Evolutionary conservation across 2,329 filamentous ascomycete genomes (phyloP), one percentile per base, ranked within the genome.

Genomic region (Pseudogymnoascus sp.): DNA sequence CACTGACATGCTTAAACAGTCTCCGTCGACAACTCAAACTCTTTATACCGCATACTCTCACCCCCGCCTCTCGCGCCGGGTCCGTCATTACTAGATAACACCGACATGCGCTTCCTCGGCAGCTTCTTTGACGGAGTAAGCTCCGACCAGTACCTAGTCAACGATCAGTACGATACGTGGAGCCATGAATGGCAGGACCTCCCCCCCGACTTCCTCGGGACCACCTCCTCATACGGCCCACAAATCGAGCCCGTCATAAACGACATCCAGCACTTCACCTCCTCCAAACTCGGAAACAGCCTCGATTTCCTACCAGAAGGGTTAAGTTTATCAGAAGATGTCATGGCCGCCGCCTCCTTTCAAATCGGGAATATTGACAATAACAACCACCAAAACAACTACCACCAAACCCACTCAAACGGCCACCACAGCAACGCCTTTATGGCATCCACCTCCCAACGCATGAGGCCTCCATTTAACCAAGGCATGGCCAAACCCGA

Each of bases 181-280:
- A 80, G 72, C 68, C 79, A 80, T 41, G 75, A 77, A 62, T 86
- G 82, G 83, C 72, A 78, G 55, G 82, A 84, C 63, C 75, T 88
- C 19, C 86, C 86, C 4, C 86, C 86, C 1, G 80, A 80, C 59
- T 85, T 89, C 66, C 82, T 89, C 75, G 86, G 86, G 60, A 84
- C 86, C 11, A 78, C 82, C 1, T 87, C 86, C 19, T 87, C 84
- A 2, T 82, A 83, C 66, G 84, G 85, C 16, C 80, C 83, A 59
- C 81, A 83, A 37, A 74, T 33, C 7, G 52, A 59, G 33, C 52
- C 29, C 2, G 52, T 59, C 11, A 59, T 29, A 6, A 59, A 59
- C 52, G 52, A 59, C 5, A 7, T 35, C 33, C 52, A 35, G 33
- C 29, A 59, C n/a, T 29, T 35, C 7, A 59, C 52, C n/a, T 59